Base-by-base conservation (phyloP, 495 filamentous ascomycete species). In the Penicillium goetzii region DNA sequence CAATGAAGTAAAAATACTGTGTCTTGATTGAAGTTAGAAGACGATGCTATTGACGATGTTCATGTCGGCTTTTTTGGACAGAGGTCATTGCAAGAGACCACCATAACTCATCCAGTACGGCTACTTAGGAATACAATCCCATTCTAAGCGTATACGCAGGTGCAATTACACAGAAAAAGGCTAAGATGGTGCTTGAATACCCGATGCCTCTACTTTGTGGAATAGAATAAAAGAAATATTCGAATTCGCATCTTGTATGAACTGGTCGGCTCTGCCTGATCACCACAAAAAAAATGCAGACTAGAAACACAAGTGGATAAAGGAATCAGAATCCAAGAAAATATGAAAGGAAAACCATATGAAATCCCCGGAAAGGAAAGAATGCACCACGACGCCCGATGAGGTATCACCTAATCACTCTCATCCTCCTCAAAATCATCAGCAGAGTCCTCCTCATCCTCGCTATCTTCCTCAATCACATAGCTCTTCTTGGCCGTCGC, bases 401-500 rank as follows among this genome's bases (percentile, higher is more conserved):
- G 6, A 59, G 41, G 26, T 10, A n/a, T 28, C 4, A 4, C 58
- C 56, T 70, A 81, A n/a, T 81, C 79, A 59, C 74, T 74, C 30
- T 80, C 74, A 45, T 68, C 77, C 2, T 76, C 73, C 21, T 74
- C 71, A 58, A 80, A 80, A 65, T 78, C 78, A 67, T 78, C 74
- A 10, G 53, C 73, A 4, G 73, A 78, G 19, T 59, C 76, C 21
- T 80, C 78, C 25, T 80, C 78, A 30, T 83, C 80, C 9, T 83
- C 83, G 38, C 76, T 81, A 49, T 84, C 83, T 63, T 84, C 81
- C 32, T 80, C 81, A 36, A 86, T 76, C 30, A 84, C 78, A 72
- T 89, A 89, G 58, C 76, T 84, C 69, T 85, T 82, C 65, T 79
- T 80, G 61, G 79, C 68, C 14, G 75, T 70, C 4, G 84, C 73